Base-by-base conservation (phyloP, 2,329 filamentous ascomycete species). In the Colletotrichum sp. region DNA sequence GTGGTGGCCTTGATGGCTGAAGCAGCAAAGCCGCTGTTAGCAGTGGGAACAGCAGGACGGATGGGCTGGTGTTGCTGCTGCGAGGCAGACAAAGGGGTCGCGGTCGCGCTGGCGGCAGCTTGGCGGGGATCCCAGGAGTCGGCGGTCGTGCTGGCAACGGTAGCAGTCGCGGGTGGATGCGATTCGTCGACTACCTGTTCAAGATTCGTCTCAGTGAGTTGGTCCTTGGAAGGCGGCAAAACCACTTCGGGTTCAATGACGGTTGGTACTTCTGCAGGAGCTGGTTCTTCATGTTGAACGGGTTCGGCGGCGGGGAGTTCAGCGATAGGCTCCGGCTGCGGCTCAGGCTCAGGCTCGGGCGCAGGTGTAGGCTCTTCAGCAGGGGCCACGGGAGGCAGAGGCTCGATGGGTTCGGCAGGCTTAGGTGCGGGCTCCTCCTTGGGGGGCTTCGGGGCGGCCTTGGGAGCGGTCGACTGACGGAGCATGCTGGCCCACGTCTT, bases 121-220 rank as follows among this genome's bases (percentile, higher is more conserved):
- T 89, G 90, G 82, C 92, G 91, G 74, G 93, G 91, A 82, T 98
- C 95, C 88, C 94, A 93, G 21, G 95, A 96, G 85, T 96, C 97
- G 80, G 95, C 94, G 78, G 95, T 89, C 75, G 96, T 98, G 90
- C 96, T 98, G 78, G 95, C 95, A 78, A 92, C 94, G 63, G 96
- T 98, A 79, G 93, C 94, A 70, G 95, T 96, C 63, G 93, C 90
- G 24, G 93, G 92, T 55, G 95, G 94, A 73, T 92, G 88, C 59
- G 96, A 98, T 72, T 90, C 90, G 86, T 98, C 96, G 78, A 93
- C 94, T 80, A 99, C 90, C 86, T 96, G 95, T 84, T 98, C 96
- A 74, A 99, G 93, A 85, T 99, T 99, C 80, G 93, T 94, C 87
- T 96, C 93, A 32, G 96, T 99, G 79, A 99, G 91, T 81, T 96